Evolutionary conservation across 768 basidiomycete genomes (phyloP).

Genomic region (Asterophora parasitica): DNA sequence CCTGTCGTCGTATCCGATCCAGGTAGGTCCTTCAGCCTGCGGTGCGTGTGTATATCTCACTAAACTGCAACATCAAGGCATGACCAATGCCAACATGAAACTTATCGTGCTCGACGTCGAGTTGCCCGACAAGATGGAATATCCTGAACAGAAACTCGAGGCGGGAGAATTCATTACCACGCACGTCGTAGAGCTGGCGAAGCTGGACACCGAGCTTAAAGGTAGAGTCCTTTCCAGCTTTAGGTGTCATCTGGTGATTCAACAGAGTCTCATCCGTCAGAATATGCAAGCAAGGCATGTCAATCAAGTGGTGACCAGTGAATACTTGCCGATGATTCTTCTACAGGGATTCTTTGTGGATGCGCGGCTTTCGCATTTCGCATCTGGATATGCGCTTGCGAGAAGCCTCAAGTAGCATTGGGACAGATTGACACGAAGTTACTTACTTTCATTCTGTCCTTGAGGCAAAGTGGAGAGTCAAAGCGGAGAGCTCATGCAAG

Average conservation of each 20-base stretch:
- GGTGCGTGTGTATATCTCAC: conserved; percentile 2
- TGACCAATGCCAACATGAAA: conserved; percentile 94
- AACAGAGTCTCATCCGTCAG: conserved; percentile 25
- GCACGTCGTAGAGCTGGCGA: conserved; percentile 62
- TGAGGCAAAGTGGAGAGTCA: background rate
- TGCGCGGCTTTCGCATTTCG: conserved; percentile 73
- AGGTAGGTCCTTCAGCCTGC: conserved; percentile 36
- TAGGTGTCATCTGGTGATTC: background rate
- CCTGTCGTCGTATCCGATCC: conserved; percentile 67
- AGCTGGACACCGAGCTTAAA: conserved; percentile 58
- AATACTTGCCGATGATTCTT: background rate
- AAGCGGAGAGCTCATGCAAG: background rate
- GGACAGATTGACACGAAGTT: background rate
- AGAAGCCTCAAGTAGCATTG: conserved; percentile 24
- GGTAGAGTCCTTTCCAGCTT: conserved; percentile 37
- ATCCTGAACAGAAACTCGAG: conserved; percentile 73
- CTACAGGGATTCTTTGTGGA: conserved; percentile 63
- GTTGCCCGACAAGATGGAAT: conserved; percentile 61
- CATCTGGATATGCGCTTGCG: conserved; percentile 61
- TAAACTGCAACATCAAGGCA: conserved; percentile 45
- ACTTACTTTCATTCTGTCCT: background rate
- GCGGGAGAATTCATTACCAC: conserved; percentile 82
- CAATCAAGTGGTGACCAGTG: background rate
- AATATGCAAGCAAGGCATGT: conserved; percentile 54
- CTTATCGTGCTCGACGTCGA: conserved; percentile 69